Conservation (phyloP, 1,139 yeast species). For the Geotrichum klebahnii region DNA sequence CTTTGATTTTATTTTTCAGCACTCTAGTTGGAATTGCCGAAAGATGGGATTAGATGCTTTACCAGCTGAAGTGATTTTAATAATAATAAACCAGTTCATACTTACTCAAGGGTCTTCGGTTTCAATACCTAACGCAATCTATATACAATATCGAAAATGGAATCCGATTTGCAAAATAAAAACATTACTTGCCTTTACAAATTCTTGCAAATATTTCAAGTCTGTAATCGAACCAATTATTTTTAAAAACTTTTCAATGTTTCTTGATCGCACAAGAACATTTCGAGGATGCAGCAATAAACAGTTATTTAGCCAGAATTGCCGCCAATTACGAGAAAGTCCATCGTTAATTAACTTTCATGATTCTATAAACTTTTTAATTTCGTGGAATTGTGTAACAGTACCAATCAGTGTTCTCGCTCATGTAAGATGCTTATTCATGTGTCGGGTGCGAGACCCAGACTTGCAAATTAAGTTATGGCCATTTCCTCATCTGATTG, state of each 20-base stretch:
- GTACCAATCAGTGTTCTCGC: not conserved
- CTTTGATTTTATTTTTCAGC: too few species aligned
- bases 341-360: not conserved
- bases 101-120: too few species aligned
- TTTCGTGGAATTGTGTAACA: not conserved
- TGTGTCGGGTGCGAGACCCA: conserved; percentile 1
- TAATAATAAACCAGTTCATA: not conserved
- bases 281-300: not conserved
- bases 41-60: too few species aligned
- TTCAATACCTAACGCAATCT: not conserved
- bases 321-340: not conserved
- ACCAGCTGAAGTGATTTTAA: not conserved
- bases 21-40: too few species aligned
- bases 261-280: not conserved
- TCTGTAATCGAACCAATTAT: not conserved
- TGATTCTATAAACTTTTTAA: not conserved
- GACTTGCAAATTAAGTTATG: not conserved
- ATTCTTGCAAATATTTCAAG: not conserved
- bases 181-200: not conserved
- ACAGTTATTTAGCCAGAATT: not conserved
- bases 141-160: not conserved
- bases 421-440: not conserved
- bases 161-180: not conserved
- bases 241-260: not conserved
- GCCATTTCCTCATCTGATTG: not conserved